Evolutionary conservation across 1,284 basidiomycete genomes (phyloP), one percentile per base, ranked within the genome.

Genomic region (Pseudozyma tsukubaensis): DNA sequence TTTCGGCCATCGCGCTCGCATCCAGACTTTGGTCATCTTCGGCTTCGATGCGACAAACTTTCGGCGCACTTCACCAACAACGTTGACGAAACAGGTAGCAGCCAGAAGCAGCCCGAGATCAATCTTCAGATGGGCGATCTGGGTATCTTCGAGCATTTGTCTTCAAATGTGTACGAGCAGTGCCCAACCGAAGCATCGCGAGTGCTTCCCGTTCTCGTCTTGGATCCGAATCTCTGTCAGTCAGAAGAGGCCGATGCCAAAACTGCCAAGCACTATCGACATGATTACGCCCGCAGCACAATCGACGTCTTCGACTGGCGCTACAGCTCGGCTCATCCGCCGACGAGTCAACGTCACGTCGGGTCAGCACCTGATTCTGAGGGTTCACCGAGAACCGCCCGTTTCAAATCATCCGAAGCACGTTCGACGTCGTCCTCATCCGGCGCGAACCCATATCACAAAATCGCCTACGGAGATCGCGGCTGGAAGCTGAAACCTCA

Each of bases 1-100:
- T 34, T 53, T n/a, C 61, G 70, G 18, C 77, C 77, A 2, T 50
- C 60, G 16, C 68, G 69, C 16, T 48, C 43, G 1, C 75, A 77
- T 50, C 78, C 78, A 4, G 43, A 59, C 34, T 56, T 76, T 19
- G 78, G 71, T 9, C 78, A 80, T 35, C 35, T 80, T n/a, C 76
- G 78, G 24, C 32, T 80, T 42, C 58, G 65, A 13, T 53, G 55
- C 37, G 65, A 73, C 36, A 64, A 44, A n/a, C 42, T 76, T 13
- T 36, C 21, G 13, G 65, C 62, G 7, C 39, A 32, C 0, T 62
- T 54, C 52, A 42, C 24, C 42, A 24, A 61, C 32, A 21, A 32
- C 2, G 19, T 13, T 6, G 36, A 21, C 9, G 29, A 32, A n/a
- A 13, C n/a, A 14, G 12, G 8, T 4, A 43, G 14, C 1, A 18